A percentile compares a stretch with the other conserved stretches of the same genome.
Evolutionary conservation across 257 asterid species (phyloP).

Genomic region (Penstemon davidsonii): DNA sequence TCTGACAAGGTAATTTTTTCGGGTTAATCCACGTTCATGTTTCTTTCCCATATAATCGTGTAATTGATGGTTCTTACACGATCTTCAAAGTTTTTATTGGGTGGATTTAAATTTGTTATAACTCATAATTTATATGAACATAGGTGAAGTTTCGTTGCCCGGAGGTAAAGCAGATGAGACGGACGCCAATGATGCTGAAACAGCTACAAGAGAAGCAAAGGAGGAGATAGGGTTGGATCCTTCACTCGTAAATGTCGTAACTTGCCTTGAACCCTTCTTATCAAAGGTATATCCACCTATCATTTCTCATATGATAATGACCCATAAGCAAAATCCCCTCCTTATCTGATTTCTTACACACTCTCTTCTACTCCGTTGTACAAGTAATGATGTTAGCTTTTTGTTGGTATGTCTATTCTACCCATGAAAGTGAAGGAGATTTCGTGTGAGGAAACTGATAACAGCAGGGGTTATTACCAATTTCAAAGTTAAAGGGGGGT

Average conservation of each 20-base stretch:
- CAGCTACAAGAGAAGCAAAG: constrained; percentile 89
- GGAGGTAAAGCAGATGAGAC: constrained; percentile 95
- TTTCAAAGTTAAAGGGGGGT: too few species aligned
- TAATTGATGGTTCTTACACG: neutral
- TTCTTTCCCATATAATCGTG: neutral
- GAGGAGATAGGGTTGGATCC: constrained; percentile 98
- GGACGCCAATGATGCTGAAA: constrained; percentile 70
- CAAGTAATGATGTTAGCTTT: neutral
- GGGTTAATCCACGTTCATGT: neutral
- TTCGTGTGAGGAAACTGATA: too few species aligned
- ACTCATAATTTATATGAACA: constrained; percentile 22
- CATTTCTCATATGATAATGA: neutral
- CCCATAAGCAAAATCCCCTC: too few species aligned
- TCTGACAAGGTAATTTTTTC: neutral
- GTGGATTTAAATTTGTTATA: neutral
- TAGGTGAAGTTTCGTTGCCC: constrained; percentile 93
- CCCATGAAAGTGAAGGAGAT: too few species aligned
- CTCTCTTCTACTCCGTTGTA: too few species aligned
- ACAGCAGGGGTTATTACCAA: too few species aligned
- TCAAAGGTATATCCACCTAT: constrained; percentile 63
- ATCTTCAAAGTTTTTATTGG: neutral
- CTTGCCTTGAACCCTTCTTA: constrained; percentile 90
- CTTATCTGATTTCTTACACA: too few species aligned
- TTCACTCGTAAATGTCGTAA: constrained; percentile 66
- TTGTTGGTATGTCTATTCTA: neutral